Conservation (phyloP, 495 filamentous ascomycete species). For the Annulohypoxylon moriforme region DNA sequence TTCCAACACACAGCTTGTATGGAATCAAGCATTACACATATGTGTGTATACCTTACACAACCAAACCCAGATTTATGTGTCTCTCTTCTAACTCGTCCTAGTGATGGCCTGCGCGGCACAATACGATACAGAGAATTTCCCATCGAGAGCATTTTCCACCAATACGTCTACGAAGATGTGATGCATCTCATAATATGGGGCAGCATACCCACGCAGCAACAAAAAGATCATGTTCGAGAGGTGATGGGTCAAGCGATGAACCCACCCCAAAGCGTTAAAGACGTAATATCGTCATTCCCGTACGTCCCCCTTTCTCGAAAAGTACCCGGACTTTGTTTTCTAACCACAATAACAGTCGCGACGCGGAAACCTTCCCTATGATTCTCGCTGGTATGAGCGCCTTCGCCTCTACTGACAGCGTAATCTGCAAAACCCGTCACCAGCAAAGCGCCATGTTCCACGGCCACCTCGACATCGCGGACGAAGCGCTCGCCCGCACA, state of each 20-base stretch:
- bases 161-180: conserved; percentile 56
- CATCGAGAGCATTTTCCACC: conserved; percentile 56
- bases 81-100: conserved; percentile 13
- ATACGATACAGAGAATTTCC: conserved; percentile 56
- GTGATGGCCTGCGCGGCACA: conserved; percentile 47
- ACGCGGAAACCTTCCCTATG: conserved; percentile 42
- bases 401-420: conserved; percentile 46
- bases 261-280: conserved; percentile 49
- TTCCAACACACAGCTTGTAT: conserved; percentile 42
- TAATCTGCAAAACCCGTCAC: conserved; percentile 52
- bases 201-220: conserved; percentile 51
- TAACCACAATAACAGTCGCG: conserved; percentile 31
- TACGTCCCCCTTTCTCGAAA: conserved; percentile 15
- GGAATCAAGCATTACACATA: conserved; percentile 44
- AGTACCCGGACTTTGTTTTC: not conserved
- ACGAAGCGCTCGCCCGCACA: conserved; percentile 56
- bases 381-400: conserved; percentile 54
- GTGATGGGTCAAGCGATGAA: conserved; percentile 53
- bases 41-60: conserved; percentile 15
- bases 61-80: not conserved
- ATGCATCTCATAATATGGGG: conserved; percentile 62
- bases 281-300: conserved; percentile 51
- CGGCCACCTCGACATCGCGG: conserved; percentile 51
- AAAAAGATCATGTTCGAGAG: conserved; percentile 51
- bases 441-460: conserved; percentile 55